phyloP scores from a whole-genome alignment of 345 rosid genomes.

The Brassica cretica region DNA sequence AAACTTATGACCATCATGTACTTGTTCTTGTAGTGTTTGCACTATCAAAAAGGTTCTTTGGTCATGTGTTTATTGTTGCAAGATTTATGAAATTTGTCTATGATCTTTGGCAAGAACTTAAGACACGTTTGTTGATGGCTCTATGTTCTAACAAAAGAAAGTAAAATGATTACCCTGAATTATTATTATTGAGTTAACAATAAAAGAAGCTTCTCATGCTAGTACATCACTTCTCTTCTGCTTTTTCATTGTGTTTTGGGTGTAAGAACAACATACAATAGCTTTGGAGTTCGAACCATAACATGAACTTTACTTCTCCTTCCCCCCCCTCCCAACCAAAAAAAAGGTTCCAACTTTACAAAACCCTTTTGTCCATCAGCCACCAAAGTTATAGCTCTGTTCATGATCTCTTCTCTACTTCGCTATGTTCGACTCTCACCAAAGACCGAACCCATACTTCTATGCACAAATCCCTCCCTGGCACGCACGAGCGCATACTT shows the following conservation, averaged over 20 bases:
- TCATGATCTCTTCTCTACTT: constrained; percentile 40
- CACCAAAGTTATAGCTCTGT: constrained; percentile 31
- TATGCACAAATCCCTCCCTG: constrained; percentile 31
- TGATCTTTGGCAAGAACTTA: background rate
- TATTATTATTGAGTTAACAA: constrained; percentile 35
- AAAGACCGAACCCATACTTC: constrained; percentile 10
- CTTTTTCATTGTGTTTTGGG: constrained; percentile 3
- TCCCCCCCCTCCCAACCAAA: background rate
- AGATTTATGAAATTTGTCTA: background rate
- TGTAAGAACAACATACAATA: constrained; percentile 30
- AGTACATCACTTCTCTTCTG: constrained; percentile 30
- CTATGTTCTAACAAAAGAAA: constrained; percentile 11
- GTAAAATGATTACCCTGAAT: constrained; percentile 28
- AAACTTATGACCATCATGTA: background rate
- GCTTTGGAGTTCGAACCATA: constrained; percentile 33
- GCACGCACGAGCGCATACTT: constrained; percentile 2
- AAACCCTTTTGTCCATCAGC: constrained; percentile 27
- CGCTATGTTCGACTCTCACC: constrained; percentile 20
- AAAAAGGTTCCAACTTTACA: constrained; percentile 32
- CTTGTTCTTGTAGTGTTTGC: background rate
- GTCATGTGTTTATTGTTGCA: background rate
- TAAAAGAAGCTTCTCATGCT: constrained; percentile 27
- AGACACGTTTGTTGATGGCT: background rate
- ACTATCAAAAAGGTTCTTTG: no score
- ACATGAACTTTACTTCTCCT: constrained; percentile 21